phyloP scores from a whole-genome alignment of 2,329 filamentous ascomycete genomes.

The Cordyceps sp. region DNA sequence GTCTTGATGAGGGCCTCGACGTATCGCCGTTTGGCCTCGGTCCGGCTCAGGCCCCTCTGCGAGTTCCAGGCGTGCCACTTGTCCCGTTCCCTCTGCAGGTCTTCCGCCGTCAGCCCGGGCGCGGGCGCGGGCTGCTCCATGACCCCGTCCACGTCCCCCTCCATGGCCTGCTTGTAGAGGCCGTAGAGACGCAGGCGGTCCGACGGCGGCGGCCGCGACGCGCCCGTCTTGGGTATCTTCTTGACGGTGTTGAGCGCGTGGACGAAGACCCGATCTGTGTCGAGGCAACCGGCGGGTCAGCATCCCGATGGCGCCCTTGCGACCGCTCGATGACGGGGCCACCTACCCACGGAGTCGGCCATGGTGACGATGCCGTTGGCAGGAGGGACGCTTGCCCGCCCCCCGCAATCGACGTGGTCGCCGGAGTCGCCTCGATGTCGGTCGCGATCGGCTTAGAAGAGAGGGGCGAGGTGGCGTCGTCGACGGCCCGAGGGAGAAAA shows the following conservation, averaged over 20 bases:
- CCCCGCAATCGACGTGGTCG: too few relatives aligned
- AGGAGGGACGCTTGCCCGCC: neutral
- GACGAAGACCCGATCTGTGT: constrained; percentile 85
- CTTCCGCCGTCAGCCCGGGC: constrained; percentile 30
- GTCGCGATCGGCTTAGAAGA: too few relatives aligned
- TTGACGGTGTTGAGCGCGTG: constrained; percentile 98
- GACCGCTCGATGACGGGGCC: too few relatives aligned
- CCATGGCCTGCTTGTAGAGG: constrained; percentile 98
- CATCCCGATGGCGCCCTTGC: too few relatives aligned
- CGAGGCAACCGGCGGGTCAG: too few relatives aligned
- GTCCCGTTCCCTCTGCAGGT: constrained; percentile 40
- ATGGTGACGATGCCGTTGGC: constrained; percentile 7
- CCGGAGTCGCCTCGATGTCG: too few relatives aligned
- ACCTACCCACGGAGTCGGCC: constrained; percentile 22
- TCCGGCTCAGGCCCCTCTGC: constrained; percentile 67
- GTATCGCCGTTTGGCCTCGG: constrained; percentile 86
- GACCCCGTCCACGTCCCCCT: constrained; percentile 87
- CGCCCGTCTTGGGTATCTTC: constrained; percentile 87
- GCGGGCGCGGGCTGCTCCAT: constrained; percentile 60
- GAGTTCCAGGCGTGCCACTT: constrained; percentile 94
- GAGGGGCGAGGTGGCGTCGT: too few relatives aligned
- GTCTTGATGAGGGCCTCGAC: constrained; percentile 89
- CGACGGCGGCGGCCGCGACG: constrained; percentile 67
- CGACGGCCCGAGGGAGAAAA: too few relatives aligned
- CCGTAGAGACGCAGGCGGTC: constrained; percentile 90